These are phyloP conservation scores for Populus simonii DNA, from an alignment of 345 rosid genomes.

Conservation along the genomic window DNA sequence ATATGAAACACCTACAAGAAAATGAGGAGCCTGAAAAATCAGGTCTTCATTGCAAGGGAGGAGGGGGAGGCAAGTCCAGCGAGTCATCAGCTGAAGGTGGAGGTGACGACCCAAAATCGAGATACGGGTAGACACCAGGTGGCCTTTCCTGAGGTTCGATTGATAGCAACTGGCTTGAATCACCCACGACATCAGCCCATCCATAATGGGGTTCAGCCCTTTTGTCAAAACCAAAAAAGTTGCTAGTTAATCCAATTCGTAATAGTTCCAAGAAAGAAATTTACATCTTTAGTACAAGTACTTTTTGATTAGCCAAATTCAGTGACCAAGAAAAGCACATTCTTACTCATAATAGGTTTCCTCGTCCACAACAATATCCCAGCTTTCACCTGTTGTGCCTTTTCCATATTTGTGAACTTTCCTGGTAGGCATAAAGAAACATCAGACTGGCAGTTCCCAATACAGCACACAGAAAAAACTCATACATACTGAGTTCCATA, in stretches of 20 bases:
- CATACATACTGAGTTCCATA: slow-evolving; percentile 27
- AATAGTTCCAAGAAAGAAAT: background rate
- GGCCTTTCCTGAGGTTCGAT: slow-evolving; percentile 47
- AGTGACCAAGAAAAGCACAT: background rate
- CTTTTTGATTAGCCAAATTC: background rate
- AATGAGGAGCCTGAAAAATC: too few species aligned
- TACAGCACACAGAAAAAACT: background rate
- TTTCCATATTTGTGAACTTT: slow-evolving; percentile 97
- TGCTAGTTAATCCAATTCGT: too few species aligned
- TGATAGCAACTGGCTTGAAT: too few species aligned
- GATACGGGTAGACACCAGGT: too few species aligned
- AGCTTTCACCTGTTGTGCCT: slow-evolving; percentile 93
- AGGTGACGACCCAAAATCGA: too few species aligned
- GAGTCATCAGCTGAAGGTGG: too few species aligned
- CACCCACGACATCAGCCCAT: slow-evolving; percentile 46
- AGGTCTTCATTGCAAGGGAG: too few species aligned
- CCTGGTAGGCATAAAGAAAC: slow-evolving; percentile 33
- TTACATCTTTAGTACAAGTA: background rate
- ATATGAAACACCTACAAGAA: too few species aligned
- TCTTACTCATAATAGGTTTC: slow-evolving; percentile 92
- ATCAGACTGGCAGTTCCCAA: slow-evolving; percentile 8
- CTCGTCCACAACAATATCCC: slow-evolving; percentile 95
- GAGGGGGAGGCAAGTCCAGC: too few species aligned
- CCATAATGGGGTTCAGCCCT: slow-evolving; percentile 84
- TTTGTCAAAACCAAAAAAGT: too few species aligned